Evolutionary conservation across 805 yeast genomes (phyloP), one percentile per base, ranked within the genome.

Genomic region (Candida nanaspora): DNA sequence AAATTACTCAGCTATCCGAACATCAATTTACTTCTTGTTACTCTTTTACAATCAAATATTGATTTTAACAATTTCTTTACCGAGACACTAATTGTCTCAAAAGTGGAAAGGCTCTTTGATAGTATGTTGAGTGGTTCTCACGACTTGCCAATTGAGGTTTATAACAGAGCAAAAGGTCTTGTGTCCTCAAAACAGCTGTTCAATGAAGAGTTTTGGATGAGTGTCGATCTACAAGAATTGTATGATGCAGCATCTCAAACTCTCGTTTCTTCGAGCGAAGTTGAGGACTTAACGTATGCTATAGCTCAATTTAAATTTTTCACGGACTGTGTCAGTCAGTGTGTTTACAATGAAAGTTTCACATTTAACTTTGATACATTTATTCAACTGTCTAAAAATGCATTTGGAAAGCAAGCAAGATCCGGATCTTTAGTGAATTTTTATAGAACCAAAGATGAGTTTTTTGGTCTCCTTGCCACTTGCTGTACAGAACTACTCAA

Each of bases 401-500:
- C 55, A 0, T 54, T 60, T 35, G 20, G 32, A 15, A 46, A 48
- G 4, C 44, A 42, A 11, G 51, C 57, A 11, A 48, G 34, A 19
- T 51, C 33, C 11, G 14, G 50, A 9, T 40, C 42, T n/a, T 52
- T 50, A 15, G 61, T 51, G 16, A 49, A 59, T 36, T 71, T 70
- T 43, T 72, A 74, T 46, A 74, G 70, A 47, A 50, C 65, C 5
- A 66, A 61, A 41, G 75, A 72, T 38, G 59, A 53, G n/a, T 56
- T 66, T 4, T 49, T 44, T 36, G 70, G 72, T 3, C 57, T 56
- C 30, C 51, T 56, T 31, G 30, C 50, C 20, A 32, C 36, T 3
- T 38, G 40, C n/a, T 29, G 44, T 15, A 35, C 18, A 13, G 34
- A 47, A 13, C n/a, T 56, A 7, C 18, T 54, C 18, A 51, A 46